Conservation (phyloP, 2,329 filamentous ascomycete genomes). For the Alternaria tenuissima region DNA sequence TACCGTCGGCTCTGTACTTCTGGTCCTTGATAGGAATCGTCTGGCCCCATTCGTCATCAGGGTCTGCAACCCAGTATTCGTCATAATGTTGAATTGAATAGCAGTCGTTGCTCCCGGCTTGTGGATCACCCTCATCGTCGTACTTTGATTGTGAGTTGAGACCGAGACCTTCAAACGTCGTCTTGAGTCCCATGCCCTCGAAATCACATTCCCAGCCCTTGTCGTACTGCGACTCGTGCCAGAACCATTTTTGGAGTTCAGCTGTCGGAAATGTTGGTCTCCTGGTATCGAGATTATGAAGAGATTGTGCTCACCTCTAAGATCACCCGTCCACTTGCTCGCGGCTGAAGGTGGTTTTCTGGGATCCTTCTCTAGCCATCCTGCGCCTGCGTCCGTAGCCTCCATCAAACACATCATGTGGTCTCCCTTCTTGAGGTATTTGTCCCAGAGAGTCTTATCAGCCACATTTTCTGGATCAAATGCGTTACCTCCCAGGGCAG, state of each 20-base stretch:
- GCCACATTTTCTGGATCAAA: slow-evolving; percentile 14
- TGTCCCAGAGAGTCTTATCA: slow-evolving; percentile 18
- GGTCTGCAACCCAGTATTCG: not conserved
- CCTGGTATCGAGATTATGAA: not conserved
- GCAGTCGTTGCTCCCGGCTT: slow-evolving; percentile 18
- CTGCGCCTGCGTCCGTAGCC: slow-evolving; percentile 26
- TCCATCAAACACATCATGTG: slow-evolving; percentile 27
- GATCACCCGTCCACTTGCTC: slow-evolving; percentile 28
- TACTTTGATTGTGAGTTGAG: slow-evolving; percentile 15
- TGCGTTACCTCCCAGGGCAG: not conserved
- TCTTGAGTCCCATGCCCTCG: slow-evolving; percentile 7
- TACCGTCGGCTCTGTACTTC: slow-evolving; percentile 22
- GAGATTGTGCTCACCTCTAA: slow-evolving; percentile 8
- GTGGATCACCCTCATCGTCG: slow-evolving; percentile 4
- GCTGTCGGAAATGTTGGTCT: slow-evolving; percentile 1
- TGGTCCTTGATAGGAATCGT: slow-evolving; percentile 12
- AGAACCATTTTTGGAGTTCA: slow-evolving; percentile 22
- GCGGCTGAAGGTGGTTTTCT: slow-evolving; percentile 25
- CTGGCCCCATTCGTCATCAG: not conserved
- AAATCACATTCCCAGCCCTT: slow-evolving; percentile 14
- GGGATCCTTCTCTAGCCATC: slow-evolving; percentile 15
- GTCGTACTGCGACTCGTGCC: slow-evolving; percentile 11
- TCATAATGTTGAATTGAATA: slow-evolving; percentile 21
- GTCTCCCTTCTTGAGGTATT: slow-evolving; percentile 19
- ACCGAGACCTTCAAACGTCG: slow-evolving; percentile 14